phyloP scores from a whole-genome alignment of 2,329 filamentous ascomycete species.

The Sarocladium strictum region DNA sequence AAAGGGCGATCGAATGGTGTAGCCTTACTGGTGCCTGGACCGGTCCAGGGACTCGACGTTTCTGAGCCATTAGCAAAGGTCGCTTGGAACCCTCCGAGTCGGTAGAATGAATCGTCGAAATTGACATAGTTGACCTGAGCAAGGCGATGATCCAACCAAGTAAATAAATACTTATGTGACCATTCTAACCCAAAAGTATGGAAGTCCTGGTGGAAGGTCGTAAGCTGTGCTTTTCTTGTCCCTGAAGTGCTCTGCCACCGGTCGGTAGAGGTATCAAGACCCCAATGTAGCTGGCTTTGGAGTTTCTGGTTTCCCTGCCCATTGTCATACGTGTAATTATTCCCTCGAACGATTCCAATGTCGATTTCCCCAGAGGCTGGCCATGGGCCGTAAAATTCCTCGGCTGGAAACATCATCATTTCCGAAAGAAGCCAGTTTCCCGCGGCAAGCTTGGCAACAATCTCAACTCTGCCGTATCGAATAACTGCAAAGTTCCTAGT shows the following conservation, averaged over 20 bases:
- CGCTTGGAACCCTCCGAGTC: constrained; percentile 35
- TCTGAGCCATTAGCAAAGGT: constrained; percentile 34
- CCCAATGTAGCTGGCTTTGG: constrained; percentile 43
- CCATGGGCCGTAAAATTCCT: constrained; percentile 42
- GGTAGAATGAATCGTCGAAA: constrained; percentile 25
- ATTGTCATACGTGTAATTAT: constrained; percentile 29
- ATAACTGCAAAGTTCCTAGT: constrained; percentile 39
- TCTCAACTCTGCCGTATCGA: constrained; percentile 45
- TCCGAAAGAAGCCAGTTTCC: constrained; percentile 52
- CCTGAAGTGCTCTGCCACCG: background rate
- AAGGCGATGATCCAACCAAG: constrained; percentile 41
- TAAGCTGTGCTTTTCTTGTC: background rate
- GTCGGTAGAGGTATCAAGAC: constrained; percentile 14
- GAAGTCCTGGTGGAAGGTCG: constrained; percentile 30
- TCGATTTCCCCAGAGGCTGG: constrained; percentile 48
- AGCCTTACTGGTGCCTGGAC: constrained; percentile 28
- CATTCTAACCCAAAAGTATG: constrained; percentile 50
- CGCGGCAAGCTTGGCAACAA: constrained; percentile 43
- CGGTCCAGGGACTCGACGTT: constrained; percentile 37
- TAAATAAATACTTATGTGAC: constrained; percentile 47
- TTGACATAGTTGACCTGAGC: background rate
- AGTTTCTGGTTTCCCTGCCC: constrained; percentile 34
- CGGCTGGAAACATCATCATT: constrained; percentile 45
- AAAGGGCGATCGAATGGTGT: constrained; percentile 47
- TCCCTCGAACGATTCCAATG: constrained; percentile 43